Evolutionary conservation across 805 yeast species (phyloP), one percentile per base, ranked within the genome.

Genomic region (Monosporozyma aerobia): DNA sequence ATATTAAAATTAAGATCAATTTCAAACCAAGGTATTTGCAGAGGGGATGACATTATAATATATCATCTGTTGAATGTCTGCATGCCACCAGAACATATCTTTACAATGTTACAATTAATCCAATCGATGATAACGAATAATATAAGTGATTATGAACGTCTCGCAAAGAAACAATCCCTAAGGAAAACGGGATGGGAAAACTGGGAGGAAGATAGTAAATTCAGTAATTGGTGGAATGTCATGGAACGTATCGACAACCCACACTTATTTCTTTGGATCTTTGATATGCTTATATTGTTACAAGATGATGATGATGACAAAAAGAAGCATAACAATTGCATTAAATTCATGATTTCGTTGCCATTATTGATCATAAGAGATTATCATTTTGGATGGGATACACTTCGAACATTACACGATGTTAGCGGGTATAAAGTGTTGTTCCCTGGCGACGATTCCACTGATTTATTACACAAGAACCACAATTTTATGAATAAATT

Each of bases 321-420:
- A 5, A 23, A 23, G 7, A 27, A 41, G 10, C 6, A 41, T 22
- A 71, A 8, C 9, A 32, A 32, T 5, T 35, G 73, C 51, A 73
- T 76, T 59, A 76, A 73, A 56, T 57, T 73, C 1, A 57, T 73
- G 25, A 65, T 71, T 33, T 65, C 80, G 0, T 59, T 76, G 16
- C 57, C 73, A 10, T 48, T 75, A 30, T 71, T 74, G n/a, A 64
- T 78, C 5, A 57, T 77, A 32, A 62, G 73, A 47, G 75, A 78
- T 54, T 73, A 77, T 58, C 82, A 79, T 61, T 77, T 72, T 60
- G 82, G 82, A 2, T 79, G 70, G 54, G 63, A 65, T 45, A 67
- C 65, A 50, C 55, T 73, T 50, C 61, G 60, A 22, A 61, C 64
- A 8, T 56, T 73, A 19, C 53, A 59, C 3, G 54, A 54, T 22